Evolutionary conservation across 73 alveolate genomes (phyloP), one percentile per base, ranked within the genome.

Genomic region (Paramecium bursaria): DNA sequence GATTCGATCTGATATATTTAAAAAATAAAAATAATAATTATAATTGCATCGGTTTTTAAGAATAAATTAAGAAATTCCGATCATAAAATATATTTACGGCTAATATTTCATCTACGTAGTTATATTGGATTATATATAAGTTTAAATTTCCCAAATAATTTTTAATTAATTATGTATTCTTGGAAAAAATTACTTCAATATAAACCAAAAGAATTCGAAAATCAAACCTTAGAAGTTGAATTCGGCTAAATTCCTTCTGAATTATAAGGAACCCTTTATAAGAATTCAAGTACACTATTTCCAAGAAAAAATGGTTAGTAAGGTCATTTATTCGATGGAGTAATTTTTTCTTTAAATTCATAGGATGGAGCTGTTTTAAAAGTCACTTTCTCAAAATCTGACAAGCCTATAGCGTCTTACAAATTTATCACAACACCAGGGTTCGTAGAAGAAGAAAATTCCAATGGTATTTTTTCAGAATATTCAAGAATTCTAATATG

Each of bases 281-380:
- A 57, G 23, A 67, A 67, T 39, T 39, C 82, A 15, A 57, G 19
- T 2, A 21, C 82, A 67, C 33, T 47, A 31, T 5, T 25, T 15
- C 26, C 33, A 47, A 67, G 82, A 35, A 67, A 47, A 39, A 67
- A 67, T 39, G 82, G 82, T 39, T 67, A 15, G 19, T 44, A 53
- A 21, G 82, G 82, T 13, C 82, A 67, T 39, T 67, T 67, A 22
- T 67, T 67, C 44, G 82, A 67, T 67, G 82, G 82, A 46, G 76
- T 57, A n/a, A n/a, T n/a, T n/a, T n/a, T n/a, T n/a, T n/a, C n/a
- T n/a, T n/a, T n/a, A n/a, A n/a, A n/a, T n/a, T n/a, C n/a, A n/a
- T n/a, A n/a, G n/a, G 82, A 67, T 67, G 82, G 82, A 5, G 82
- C 44, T 3, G 11, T 67, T 2, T 67, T 67, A 23, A 67, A 67